Base-by-base conservation (phyloP, 768 basidiomycete genomes). In the Boletus rubescentipes region DNA sequence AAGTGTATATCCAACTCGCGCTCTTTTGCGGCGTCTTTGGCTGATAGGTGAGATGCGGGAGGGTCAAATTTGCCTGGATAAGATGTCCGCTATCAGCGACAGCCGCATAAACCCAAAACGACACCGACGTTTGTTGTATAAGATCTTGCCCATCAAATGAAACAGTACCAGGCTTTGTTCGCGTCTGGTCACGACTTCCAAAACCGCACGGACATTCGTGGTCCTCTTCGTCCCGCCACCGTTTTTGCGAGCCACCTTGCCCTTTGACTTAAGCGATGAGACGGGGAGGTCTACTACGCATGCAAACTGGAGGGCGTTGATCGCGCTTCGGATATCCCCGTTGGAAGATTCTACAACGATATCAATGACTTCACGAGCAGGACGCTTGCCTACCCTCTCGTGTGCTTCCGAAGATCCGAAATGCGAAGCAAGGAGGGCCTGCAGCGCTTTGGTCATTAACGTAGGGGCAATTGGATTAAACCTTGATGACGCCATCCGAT, bases 401-500 rank as follows among this genome's bases (percentile, higher is more conserved):
- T 42, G 41, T 18, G 53, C 42, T 9, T 58, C 46, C 31, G 63
- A 52, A 20, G 73, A 61, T 16, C 77, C 59, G 59, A 81, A 81
- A 68, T 87, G 79, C 26, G 59, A 65, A 30, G 73, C 63, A 34
- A 86, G 64, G 57, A 93, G 67, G 15, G 75, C 62, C 61, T 86
- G 84, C 1, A 99, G 76, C 0, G 92, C 93, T 63, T 86, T 89
- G 38, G 78, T 81, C 72, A 97, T 79, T 41, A 94, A 78, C 0
- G 96, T 98, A 0, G 85, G 79, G 0, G 97, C 93, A 44, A 99
- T 86, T 0, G 96, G 88, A 58, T 97, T 93, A 73, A 98, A 98
- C 40, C 94, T 96, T 62, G 21, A 54, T 8, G 23, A 54, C 9
- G 32, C 50, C 26, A 47, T 39, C 14, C 30, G 42, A 38, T 26